phyloP scores from a whole-genome alignment of 2,329 filamentous ascomycete genomes.

The Emydomyces testavorans region DNA sequence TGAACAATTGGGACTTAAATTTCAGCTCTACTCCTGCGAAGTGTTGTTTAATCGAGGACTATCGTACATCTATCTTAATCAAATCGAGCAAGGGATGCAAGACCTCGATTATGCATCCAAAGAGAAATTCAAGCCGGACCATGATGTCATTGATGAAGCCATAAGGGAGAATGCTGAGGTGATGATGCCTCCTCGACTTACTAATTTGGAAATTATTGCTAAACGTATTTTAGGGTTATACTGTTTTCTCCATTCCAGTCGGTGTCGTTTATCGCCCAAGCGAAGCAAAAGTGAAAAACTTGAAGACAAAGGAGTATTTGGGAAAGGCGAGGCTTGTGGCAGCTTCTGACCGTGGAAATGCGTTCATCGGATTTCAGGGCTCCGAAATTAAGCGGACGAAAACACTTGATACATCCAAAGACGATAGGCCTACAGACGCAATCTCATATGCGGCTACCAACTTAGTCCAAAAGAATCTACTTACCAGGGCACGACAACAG shows the following conservation, averaged over 20 bases:
- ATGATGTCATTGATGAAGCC: conserved; percentile 96
- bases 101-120: conserved; percentile 84
- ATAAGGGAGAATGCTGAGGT: conserved; percentile 89
- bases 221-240: conserved; percentile 60
- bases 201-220: conserved; percentile 8
- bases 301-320: conserved; percentile 95
- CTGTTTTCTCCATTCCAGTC: conserved; percentile 94
- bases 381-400: conserved; percentile 55
- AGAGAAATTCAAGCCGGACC: conserved; percentile 91
- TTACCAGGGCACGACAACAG: conserved; percentile 64
- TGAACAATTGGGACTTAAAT: conserved; percentile 84
- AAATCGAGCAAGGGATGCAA: conserved; percentile 79
- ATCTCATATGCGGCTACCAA: conserved; percentile 89
- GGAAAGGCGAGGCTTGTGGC: conserved; percentile 92
- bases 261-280: conserved; percentile 92
- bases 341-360: conserved; percentile 67
- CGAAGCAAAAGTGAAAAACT: conserved; percentile 93
- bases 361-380: conserved; percentile 70
- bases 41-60: conserved; percentile 94
- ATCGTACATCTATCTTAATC: conserved; percentile 93
- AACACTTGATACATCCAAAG: conserved; percentile 32
- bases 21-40: conserved; percentile 95
- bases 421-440: conserved; percentile 71
- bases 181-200: conserved; percentile 18
- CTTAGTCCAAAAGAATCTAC: conserved; percentile 74